These are phyloP conservation scores for Lachnum nothofagi DNA, from an alignment of 2,329 filamentous ascomycete genomes.

Conservation along the genomic window DNA sequence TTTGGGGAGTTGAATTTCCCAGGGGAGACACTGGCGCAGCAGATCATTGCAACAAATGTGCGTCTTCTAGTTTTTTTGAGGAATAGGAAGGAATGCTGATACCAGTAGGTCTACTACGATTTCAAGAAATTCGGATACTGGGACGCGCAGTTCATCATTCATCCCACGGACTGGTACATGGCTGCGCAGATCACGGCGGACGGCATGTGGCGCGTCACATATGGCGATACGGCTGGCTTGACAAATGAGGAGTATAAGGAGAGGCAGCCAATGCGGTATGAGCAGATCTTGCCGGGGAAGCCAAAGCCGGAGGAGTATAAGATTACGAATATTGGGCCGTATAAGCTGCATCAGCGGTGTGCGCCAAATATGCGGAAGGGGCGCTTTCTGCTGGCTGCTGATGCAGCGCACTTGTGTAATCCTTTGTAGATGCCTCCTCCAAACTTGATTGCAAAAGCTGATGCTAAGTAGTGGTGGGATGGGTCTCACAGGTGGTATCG, in stretches of 20 bases:
- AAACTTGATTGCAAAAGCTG: background rate
- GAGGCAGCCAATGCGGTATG: conserved; percentile 51
- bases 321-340: conserved; percentile 47
- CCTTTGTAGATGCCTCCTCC: conserved; percentile 32
- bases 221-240: conserved; percentile 52
- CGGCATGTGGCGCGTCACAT: conserved; percentile 59
- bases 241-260: conserved; percentile 48
- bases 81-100: conserved; percentile 1
- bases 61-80: too few species aligned
- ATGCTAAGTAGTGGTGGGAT: conserved; percentile 45
- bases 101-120: conserved; percentile 54
- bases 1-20: conserved; percentile 55
- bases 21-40: conserved; percentile 53
- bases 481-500: conserved; percentile 59
- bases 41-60: conserved; percentile 60
- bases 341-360: conserved; percentile 45
- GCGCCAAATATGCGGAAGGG: conserved; percentile 43
- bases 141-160: conserved; percentile 56
- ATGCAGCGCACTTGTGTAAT: conserved; percentile 47
- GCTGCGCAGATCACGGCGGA: conserved; percentile 54
- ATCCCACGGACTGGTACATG: conserved; percentile 59
- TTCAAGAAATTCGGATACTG: conserved; percentile 50
- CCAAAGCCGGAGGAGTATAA: conserved; percentile 55
- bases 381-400: conserved; percentile 42
- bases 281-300: conserved; percentile 53